These are phyloP conservation scores for Rhipidocladum racemiflorum DNA, from an alignment of 176 grass and related monocot species.

Conservation along the genomic window DNA sequence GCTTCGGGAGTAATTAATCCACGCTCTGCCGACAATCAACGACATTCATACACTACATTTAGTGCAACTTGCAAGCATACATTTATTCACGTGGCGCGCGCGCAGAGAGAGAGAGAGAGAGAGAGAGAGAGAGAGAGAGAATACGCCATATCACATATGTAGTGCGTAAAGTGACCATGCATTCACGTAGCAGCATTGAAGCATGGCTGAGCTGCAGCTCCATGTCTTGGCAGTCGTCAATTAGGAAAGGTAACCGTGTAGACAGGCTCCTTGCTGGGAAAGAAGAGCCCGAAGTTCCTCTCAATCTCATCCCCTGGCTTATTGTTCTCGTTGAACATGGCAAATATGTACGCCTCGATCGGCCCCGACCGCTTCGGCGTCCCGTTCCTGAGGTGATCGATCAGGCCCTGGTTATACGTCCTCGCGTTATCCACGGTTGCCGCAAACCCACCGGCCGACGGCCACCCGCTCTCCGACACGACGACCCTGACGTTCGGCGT, in stretches of 20 bases:
- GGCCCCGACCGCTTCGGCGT: constrained; percentile 44
- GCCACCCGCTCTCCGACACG: constrained; percentile 62
- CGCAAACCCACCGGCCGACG: constrained; percentile 47
- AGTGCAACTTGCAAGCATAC: neutral
- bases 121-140: too few species aligned
- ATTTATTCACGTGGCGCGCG: neutral
- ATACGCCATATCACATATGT: too few species aligned
- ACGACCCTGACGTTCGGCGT: constrained; percentile 31
- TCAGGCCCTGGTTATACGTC: constrained; percentile 50
- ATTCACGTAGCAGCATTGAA: neutral
- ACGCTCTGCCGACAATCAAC: too few species aligned
- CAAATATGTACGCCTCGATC: constrained; percentile 62
- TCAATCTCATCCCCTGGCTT: constrained; percentile 31
- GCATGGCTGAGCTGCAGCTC: neutral
- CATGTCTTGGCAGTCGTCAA: neutral
- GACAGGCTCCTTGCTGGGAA: constrained; percentile 39
- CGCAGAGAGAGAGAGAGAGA: too few species aligned
- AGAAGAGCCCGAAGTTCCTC: constrained; percentile 59
- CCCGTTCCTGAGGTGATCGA: constrained; percentile 36
- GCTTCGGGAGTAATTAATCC: too few species aligned
- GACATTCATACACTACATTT: neutral
- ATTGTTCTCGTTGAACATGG: constrained; percentile 75
- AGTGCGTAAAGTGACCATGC: neutral
- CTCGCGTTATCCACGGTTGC: constrained; percentile 39
- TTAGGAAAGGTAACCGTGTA: constrained; percentile 49